These are phyloP conservation scores for Nakazawaea sp. DNA, from an alignment of 805 yeast genomes.

Conservation along the genomic window DNA sequence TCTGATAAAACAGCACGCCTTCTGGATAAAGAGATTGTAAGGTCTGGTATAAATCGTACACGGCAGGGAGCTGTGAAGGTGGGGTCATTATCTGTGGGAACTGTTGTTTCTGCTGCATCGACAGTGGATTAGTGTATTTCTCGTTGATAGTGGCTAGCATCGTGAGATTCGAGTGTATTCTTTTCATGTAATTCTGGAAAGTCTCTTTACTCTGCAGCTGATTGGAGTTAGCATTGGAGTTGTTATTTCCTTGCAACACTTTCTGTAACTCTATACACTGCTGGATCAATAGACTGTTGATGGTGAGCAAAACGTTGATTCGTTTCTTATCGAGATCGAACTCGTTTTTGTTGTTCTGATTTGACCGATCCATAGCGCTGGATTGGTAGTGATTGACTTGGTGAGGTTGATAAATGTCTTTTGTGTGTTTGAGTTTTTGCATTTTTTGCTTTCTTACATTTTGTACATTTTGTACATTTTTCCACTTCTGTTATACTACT, in stretches of 20 bases:
- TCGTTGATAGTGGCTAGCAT: conserved; percentile 31
- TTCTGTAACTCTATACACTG: conserved; percentile 21
- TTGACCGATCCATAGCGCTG: not conserved
- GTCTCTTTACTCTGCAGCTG: conserved; percentile 20
- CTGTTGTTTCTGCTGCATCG: conserved; percentile 19
- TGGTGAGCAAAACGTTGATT: conserved; percentile 26
- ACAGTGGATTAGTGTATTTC: conserved; percentile 21
- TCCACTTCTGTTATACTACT: too few relatives aligned
- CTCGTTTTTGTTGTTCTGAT: not conserved
- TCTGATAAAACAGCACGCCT: conserved; percentile 35
- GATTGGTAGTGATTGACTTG: too few relatives aligned
- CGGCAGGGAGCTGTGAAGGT: conserved; percentile 50
- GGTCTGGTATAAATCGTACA: conserved; percentile 37
- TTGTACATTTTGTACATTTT: too few relatives aligned
- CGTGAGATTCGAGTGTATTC: conserved; percentile 28
- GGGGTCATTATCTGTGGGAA: conserved; percentile 48
- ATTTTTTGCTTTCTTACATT: too few relatives aligned
- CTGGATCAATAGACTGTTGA: conserved; percentile 25
- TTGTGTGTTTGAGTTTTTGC: too few relatives aligned
- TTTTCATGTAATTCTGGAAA: conserved; percentile 26
- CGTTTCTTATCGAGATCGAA: conserved; percentile 25
- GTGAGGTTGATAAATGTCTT: too few relatives aligned
- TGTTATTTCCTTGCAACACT: conserved; percentile 14
- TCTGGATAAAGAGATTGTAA: conserved; percentile 48
- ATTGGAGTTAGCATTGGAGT: conserved; percentile 16